These are phyloP conservation scores for Maudiozyma humilis DNA, from an alignment of 1,139 yeast genomes.

Conservation along the genomic window DNA sequence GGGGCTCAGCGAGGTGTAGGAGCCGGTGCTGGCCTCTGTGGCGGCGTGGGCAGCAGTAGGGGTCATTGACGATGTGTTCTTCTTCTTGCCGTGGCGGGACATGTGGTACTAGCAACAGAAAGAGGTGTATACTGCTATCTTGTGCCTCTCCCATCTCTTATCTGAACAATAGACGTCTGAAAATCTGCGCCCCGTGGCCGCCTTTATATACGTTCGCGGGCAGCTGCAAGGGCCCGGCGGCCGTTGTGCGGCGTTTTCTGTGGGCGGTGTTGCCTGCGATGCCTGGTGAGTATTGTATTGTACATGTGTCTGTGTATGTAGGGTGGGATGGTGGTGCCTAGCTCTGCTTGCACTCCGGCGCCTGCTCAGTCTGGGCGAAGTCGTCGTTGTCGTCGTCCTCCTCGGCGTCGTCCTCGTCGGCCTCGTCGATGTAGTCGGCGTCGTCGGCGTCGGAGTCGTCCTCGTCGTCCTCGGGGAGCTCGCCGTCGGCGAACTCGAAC, in stretches of 20 bases:
- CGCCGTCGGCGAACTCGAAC: conserved; percentile 59
- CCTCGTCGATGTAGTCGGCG: conserved; percentile 44
- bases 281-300: not conserved
- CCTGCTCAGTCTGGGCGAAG: conserved; percentile 26
- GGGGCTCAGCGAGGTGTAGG: not conserved
- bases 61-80: not conserved
- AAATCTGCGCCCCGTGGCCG: not conserved
- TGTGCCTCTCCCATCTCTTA: too few relatives aligned
- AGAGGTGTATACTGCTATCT: too few relatives aligned
- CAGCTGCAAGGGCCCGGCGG: not conserved
- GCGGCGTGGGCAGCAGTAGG: not conserved
- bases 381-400: conserved; percentile 33
- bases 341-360: conserved; percentile 78
- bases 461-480: conserved; percentile 41
- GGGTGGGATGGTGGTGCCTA: conserved; percentile 13
- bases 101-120: too few relatives aligned
- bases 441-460: conserved; percentile 52
- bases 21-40: not conserved
- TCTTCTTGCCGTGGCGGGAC: not conserved
- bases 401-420: conserved; percentile 31
- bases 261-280: not conserved
- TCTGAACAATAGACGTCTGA: too few relatives aligned
- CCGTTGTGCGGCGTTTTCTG: not conserved
- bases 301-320: not conserved
- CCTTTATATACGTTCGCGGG: not conserved